Evolutionary conservation across 2,329 filamentous ascomycete genomes (phyloP), one percentile per base, ranked within the genome.

Genomic region (Penicillium psychrosexuale): DNA sequence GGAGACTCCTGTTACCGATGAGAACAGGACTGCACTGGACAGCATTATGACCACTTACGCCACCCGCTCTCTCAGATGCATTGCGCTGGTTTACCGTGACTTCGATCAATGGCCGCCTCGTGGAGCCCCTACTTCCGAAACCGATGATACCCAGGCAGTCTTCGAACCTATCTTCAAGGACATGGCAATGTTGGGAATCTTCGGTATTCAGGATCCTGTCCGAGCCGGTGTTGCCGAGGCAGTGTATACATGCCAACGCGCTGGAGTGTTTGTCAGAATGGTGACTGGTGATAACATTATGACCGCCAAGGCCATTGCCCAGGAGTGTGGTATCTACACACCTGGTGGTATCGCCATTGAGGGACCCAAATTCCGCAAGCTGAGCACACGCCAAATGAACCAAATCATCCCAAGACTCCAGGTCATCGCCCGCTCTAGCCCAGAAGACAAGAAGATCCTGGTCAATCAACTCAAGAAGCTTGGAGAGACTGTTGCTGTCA

Each of bases 91-190:
- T 50, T 95, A 91, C 74, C 87, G 86, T 53, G 91, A 96, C 64
- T 96, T 94, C 62, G 83, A 89, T 24, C 82, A 83, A 50, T 96
- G 91, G 91, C 91, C 92, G 31, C 91, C 91, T 5, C 82, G 78
- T 57, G 80, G 82, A 45, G 82, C 81, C 15, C 83, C 76, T 31
- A 79, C 75, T 39, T 68, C 75, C 22, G 81, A 84, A 57, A 83
- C 85, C 44, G 80, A 87, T 69, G 79, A 80, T 63, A 80, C 79
- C 36, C 82, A 87, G 53, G 80, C 85, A n/a, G 73, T 79, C 8
- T 88, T 90, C 59, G 85, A 88, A 43, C 80, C 85, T 50, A 72
- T 90, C 15, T 89, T 89, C 71, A 77, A 80, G 45, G 78, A 85
- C 51, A 88, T 90, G 87, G 77, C 78, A 13, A 84, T 90, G 58